Base-by-base conservation (phyloP, 1,284 basidiomycete genomes). In the Sutorius eximius region DNA sequence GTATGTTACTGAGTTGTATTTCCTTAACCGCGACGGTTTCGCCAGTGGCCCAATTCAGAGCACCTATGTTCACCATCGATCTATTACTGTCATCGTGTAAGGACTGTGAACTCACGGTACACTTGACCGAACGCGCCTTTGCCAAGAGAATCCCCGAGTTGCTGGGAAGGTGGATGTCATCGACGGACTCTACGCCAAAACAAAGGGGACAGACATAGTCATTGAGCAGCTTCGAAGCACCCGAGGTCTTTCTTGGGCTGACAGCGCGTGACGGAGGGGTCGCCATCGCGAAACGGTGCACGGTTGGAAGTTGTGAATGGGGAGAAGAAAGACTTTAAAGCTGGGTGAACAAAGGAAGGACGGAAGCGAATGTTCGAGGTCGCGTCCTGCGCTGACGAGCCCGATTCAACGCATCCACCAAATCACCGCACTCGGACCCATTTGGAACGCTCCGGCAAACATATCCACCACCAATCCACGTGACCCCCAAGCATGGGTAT, bases 11-110 rank as follows among this genome's bases (percentile, higher is more conserved):
- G 57, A 99, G 77, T 66, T 93, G 89, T 67, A 95, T 95, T 73
- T 93, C 94, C 81, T 96, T 98, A 68, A 95, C 89, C 8, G 94
- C 94, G 33, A 97, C 94, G 1, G 94, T 95, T 77, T 97, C 95
- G 45, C 95, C 95, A 24, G 93, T 97, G 36, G 89, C 89, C 87
- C 93, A 98, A 70, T 98, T 98, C 70, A 99, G 80, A 33, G 93
- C 93, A 65, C 93, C 90, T 93, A 61, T 24, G 15, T 53, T 34
- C 34, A 46, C 59, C 34, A 51, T 46, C 43, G 38, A 33, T 27
- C 27, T 27, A 38, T 51, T 55, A 13, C 24, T 44, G 38, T 44
- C 37, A 30, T 16, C 22, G 44, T 38, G 24, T 11, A 44, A 3
- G 44, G 44, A 18, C 24, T 24, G 44, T 46, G 49, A 40, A 82